Conservation (phyloP, 495 filamentous ascomycete genomes). For the Aspergillus wentii region DNA sequence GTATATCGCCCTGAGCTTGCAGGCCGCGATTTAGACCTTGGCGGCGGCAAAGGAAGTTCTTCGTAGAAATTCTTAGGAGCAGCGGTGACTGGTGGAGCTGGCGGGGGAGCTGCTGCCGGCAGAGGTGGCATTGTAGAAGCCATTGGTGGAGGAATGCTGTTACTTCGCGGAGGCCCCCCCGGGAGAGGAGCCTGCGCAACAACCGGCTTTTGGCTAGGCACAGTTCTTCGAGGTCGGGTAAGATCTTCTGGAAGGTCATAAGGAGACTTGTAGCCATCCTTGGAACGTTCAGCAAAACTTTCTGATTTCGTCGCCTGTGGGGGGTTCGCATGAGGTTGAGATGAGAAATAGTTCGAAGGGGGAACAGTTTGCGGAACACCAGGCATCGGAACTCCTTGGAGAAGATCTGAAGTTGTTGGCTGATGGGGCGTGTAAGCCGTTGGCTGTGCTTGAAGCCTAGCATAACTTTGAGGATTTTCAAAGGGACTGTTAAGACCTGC, state of each 20-base stretch:
- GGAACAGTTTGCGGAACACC: slow-evolving; percentile 22
- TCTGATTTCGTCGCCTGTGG: slow-evolving; percentile 43
- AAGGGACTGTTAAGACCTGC: slow-evolving; percentile 27
- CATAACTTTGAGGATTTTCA: slow-evolving; percentile 21
- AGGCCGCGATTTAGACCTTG: slow-evolving; percentile 40
- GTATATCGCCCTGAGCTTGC: slow-evolving; percentile 48
- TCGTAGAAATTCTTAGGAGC: slow-evolving; percentile 74
- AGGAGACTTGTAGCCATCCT: slow-evolving; percentile 86
- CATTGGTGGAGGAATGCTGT: slow-evolving; percentile 46
- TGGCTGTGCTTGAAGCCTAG: slow-evolving; percentile 13
- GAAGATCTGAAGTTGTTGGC: slow-evolving; percentile 36
- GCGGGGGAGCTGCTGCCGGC: slow-evolving; percentile 17
- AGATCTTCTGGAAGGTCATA: slow-evolving; percentile 94
- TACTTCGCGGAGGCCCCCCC: slow-evolving; percentile 47
- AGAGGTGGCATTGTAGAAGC: slow-evolving; percentile 19
- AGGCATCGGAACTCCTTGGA: slow-evolving; percentile 24
- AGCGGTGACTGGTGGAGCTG: slow-evolving; percentile 26
- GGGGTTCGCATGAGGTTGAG: slow-evolving; percentile 24
- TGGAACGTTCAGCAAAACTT: slow-evolving; percentile 86
- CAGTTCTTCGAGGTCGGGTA: slow-evolving; percentile 59
- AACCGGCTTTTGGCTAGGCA: slow-evolving; percentile 27
- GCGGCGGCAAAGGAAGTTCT: slow-evolving; percentile 67
- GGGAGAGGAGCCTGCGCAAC: slow-evolving; percentile 5
- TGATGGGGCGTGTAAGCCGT: slow-evolving; percentile 39
- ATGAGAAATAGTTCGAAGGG: slow-evolving; percentile 36